Evolutionary conservation across 306 rosid species (phyloP), one percentile per base, ranked within the genome.

Genomic region (Carpinus fangiana): DNA sequence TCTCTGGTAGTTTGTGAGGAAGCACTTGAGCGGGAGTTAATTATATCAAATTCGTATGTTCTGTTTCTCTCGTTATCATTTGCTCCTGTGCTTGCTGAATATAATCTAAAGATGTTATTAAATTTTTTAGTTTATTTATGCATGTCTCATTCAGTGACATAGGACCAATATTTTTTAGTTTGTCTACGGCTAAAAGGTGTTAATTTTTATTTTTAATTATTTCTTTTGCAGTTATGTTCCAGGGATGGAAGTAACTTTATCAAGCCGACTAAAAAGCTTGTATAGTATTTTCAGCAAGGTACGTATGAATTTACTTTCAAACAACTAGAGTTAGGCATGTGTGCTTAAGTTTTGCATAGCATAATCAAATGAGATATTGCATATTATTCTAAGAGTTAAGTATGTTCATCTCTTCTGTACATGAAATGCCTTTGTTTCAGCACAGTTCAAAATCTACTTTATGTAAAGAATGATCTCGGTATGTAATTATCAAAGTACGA

Each of bases 211-310:
- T 79, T 73, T 70, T 73, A 61, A 73, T 62, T 65, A 73, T 76
- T 59, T 62, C 66, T 79, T 82, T 72, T 88, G 88, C 93, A 94
- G 98, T 74, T 94, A 94, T 76, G 92, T 94, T 76, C 98, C 98
- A 4, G 97, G 98, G 68, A 94, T 92, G 98, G 98, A 94, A 86
- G 97, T 94, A 45, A 94, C 91, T 64, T 85, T 94, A 80, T 94
- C 92, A 70, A 93, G 97, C 87, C 89, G 97, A 74, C 85, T 94
- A 36, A 94, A 94, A 86, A 94, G 98, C 89, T 86, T 94, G 79
- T 94, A 90, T 78, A 91, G 98, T 80, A 90, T 94, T 84, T 90
- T 89, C 82, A 92, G 93, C 86, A 94, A 94, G 98, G 98, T 94
- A 89, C 50, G 38, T 60, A 74, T 70, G 66, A 68, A 68, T 52